phyloP scores from a whole-genome alignment of 108 stramenopile genomes.

The Cyclotella choctawhatcheeana region DNA sequence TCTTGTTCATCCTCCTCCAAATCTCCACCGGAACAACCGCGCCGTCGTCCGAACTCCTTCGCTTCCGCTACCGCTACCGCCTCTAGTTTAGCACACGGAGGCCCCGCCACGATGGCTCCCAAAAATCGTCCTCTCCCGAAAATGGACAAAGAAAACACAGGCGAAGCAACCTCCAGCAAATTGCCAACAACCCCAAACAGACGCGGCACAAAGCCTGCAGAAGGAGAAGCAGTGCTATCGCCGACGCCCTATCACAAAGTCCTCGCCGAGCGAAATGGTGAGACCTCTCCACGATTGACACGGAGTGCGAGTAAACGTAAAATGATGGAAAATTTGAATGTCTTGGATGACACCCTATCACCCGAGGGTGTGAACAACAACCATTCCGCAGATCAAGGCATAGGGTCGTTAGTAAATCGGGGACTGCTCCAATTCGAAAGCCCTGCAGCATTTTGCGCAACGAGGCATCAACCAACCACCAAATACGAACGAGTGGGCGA shows the following conservation, averaged over 20 bases:
- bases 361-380: background rate
- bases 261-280: conserved; percentile 50
- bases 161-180: background rate
- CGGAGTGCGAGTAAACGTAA: conserved; percentile 53
- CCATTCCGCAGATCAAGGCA: background rate
- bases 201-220: background rate
- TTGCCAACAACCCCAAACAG: background rate
- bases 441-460: background rate
- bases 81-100: conserved; percentile 7
- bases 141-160: background rate
- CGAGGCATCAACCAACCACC: background rate
- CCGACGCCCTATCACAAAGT: conserved; percentile 82
- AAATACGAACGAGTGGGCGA: background rate
- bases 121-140: background rate
- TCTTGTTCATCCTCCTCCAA: background rate
- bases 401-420: background rate
- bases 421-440: background rate
- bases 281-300: conserved; percentile 54
- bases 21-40: background rate
- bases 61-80: conserved; percentile 23
- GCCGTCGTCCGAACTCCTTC: conserved; percentile 17
- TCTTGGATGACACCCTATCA: background rate
- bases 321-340: background rate
- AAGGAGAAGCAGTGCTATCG: conserved; percentile 8
- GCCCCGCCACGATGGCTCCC: conserved; percentile 14